Percentiles rank a stretch among this genome's conserved stretches.
These are phyloP conservation scores for Diplosphaera chodatii DNA, from an alignment of 139 green algal genomes.

Conservation along the genomic window DNA sequence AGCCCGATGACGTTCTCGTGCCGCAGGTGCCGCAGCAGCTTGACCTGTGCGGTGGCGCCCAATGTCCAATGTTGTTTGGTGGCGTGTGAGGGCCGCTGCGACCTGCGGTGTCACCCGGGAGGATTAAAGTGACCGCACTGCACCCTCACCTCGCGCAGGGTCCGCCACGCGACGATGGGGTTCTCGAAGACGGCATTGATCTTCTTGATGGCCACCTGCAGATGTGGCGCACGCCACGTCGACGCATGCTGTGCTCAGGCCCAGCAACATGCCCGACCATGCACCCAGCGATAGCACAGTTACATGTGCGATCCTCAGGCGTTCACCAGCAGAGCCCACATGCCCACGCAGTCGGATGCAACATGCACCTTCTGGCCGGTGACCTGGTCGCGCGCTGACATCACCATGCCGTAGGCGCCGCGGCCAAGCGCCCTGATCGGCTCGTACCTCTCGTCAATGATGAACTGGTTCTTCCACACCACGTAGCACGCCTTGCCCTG, in stretches of 20 bases:
- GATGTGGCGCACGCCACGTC: too few species aligned
- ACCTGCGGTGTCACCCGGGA: too few species aligned
- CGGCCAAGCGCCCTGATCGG: constrained; percentile 84
- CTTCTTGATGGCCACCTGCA: constrained; percentile 97
- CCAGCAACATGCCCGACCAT: too few species aligned
- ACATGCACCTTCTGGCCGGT: constrained; percentile 80
- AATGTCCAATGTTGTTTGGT: too few species aligned
- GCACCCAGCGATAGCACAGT: too few species aligned
- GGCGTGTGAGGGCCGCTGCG: too few species aligned
- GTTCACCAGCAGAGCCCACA: too few species aligned
- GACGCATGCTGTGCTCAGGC: too few species aligned
- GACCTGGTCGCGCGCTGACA: constrained; percentile 74
- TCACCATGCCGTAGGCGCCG: constrained; percentile 96
- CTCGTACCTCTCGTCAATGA: constrained; percentile 74
- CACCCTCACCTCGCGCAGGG: constrained; percentile 89
- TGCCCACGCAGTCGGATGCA: too few species aligned
- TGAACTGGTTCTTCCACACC: constrained; percentile 84
- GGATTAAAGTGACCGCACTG: too few species aligned
- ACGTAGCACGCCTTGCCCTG: constrained; percentile 71
- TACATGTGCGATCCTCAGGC: too few species aligned
- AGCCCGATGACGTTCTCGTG: constrained; percentile 88
- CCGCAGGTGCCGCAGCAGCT: constrained; percentile 79
- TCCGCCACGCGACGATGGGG: constrained; percentile 82
- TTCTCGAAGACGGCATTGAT: constrained; percentile 97
- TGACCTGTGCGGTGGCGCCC: constrained; percentile 74